A percentile compares a stretch with the other conserved stretches of the same genome.
These are phyloP conservation scores for Penicillium sp. DNA, from an alignment of 2,329 filamentous ascomycete species.

Conservation along the genomic window DNA sequence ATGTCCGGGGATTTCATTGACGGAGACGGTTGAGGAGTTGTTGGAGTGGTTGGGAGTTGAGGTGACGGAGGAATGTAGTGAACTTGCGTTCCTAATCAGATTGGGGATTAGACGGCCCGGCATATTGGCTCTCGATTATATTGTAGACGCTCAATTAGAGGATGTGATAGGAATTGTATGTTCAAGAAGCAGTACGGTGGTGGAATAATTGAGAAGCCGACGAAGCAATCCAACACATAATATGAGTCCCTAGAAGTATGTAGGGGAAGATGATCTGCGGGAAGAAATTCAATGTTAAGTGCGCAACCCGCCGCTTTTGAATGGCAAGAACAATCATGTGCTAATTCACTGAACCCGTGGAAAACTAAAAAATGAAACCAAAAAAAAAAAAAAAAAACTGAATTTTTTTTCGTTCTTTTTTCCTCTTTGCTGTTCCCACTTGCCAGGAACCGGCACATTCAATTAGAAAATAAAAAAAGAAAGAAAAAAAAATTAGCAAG, in stretches of 20 bases:
- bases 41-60: conserved; percentile 32
- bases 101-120: conserved; percentile 42
- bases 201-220: conserved; percentile 19
- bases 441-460: conserved; percentile 7
- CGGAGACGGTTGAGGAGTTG: conserved; percentile 37
- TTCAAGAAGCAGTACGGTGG: conserved; percentile 27
- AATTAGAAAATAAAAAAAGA: conserved; percentile 1
- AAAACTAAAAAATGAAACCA: conserved; percentile 14
- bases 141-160: neutral
- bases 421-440: neutral
- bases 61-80: conserved; percentile 28
- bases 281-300: conserved; percentile 12
- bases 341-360: conserved; percentile 20
- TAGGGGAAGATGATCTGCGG: conserved; percentile 6
- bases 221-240: conserved; percentile 16
- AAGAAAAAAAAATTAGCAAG: conserved; percentile 1
- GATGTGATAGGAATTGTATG: neutral
- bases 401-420: neutral
- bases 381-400: too few relatives aligned
- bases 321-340: conserved; percentile 24
- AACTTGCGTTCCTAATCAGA: conserved; percentile 37
- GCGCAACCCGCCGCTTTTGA: conserved; percentile 20
- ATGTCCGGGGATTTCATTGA: conserved; percentile 34
- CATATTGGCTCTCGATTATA: conserved; percentile 27
- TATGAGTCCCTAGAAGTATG: conserved; percentile 8